A percentile compares a stretch with the other conserved stretches of the same genome.
These are phyloP conservation scores for Lipomyces yamadae DNA, from an alignment of 805 yeast species.

Conservation along the genomic window DNA sequence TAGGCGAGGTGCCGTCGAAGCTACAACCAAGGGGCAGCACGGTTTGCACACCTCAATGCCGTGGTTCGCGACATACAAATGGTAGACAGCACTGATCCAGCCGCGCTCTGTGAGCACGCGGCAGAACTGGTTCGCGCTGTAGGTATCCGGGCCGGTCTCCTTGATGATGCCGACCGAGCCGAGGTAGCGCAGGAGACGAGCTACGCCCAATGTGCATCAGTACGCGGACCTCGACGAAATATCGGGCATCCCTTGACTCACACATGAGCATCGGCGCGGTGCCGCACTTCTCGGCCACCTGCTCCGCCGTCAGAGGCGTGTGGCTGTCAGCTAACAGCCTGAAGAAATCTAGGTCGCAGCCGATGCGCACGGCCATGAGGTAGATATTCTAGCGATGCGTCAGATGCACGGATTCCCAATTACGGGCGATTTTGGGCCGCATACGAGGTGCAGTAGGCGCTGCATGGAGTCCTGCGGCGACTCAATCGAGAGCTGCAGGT, in stretches of 20 bases:
- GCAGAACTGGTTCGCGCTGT: neutral
- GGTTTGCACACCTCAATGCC: neutral
- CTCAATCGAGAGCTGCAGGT: neutral
- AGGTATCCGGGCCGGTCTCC: slow-evolving; percentile 2
- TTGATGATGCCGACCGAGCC: neutral
- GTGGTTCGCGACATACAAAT: neutral
- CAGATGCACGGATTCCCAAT: no score
- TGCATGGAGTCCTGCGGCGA: slow-evolving; percentile 1
- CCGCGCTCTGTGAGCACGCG: no score
- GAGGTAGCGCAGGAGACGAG: slow-evolving; percentile 1
- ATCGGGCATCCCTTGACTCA: neutral
- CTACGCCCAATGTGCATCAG: neutral
- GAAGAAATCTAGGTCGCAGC: slow-evolving; percentile 3
- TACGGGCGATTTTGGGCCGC: no score
- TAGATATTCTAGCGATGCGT: no score
- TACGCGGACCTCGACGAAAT: neutral
- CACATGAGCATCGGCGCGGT: neutral
- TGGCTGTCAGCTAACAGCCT: neutral
- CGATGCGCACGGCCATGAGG: slow-evolving; percentile 2
- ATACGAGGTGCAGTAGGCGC: neutral
- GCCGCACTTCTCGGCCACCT: neutral
- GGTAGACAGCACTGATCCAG: slow-evolving; percentile 4
- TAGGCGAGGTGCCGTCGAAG: neutral
- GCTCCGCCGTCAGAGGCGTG: slow-evolving; percentile 6
- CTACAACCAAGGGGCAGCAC: no score